phyloP scores from a whole-genome alignment of 1,284 basidiomycete species.

The Grifola frondosa region DNA sequence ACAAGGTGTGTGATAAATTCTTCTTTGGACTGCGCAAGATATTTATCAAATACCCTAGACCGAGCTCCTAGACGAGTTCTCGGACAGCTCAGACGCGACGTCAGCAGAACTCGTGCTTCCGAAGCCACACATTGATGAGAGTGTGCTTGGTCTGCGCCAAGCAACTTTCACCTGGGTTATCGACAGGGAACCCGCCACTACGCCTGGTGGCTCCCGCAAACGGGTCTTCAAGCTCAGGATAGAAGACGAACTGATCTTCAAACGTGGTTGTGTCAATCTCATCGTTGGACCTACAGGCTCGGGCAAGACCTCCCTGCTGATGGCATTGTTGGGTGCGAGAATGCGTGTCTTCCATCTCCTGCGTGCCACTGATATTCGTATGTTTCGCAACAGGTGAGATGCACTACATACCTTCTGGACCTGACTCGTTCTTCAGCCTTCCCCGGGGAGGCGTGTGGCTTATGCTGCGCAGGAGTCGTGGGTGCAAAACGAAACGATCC shows the following conservation, averaged over 20 bases:
- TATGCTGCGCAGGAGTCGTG: slow-evolving; percentile 80
- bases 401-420: slow-evolving; percentile 53
- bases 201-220: slow-evolving; percentile 22
- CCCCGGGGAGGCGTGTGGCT: slow-evolving; percentile 64
- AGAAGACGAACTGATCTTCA: slow-evolving; percentile 55
- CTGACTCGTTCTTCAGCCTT: slow-evolving; percentile 63
- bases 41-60: slow-evolving; percentile 30
- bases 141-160: slow-evolving; percentile 40
- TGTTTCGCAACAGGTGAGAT: slow-evolving; percentile 46
- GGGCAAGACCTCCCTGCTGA: slow-evolving; percentile 51
- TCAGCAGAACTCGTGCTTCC: slow-evolving; percentile 10
- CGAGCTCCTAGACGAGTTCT: slow-evolving; percentile 49
- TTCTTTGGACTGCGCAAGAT: background rate
- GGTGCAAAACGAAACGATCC: slow-evolving; percentile 60
- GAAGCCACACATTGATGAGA: slow-evolving; percentile 18
- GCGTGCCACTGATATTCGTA: slow-evolving; percentile 16
- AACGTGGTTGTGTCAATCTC: slow-evolving; percentile 57
- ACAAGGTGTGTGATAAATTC: slow-evolving; percentile 32
- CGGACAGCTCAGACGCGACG: no score
- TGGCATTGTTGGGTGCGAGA: slow-evolving; percentile 52
- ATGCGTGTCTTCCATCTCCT: slow-evolving; percentile 13
- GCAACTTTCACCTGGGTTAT: slow-evolving; percentile 44
- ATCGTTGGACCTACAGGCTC: slow-evolving; percentile 63
- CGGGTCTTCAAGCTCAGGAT: slow-evolving; percentile 49
- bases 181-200: slow-evolving; percentile 25